Evolutionary conservation across 257 asterid species (phyloP), one percentile per base, ranked within the genome.

Genomic region (Solanum appendiculatum): DNA sequence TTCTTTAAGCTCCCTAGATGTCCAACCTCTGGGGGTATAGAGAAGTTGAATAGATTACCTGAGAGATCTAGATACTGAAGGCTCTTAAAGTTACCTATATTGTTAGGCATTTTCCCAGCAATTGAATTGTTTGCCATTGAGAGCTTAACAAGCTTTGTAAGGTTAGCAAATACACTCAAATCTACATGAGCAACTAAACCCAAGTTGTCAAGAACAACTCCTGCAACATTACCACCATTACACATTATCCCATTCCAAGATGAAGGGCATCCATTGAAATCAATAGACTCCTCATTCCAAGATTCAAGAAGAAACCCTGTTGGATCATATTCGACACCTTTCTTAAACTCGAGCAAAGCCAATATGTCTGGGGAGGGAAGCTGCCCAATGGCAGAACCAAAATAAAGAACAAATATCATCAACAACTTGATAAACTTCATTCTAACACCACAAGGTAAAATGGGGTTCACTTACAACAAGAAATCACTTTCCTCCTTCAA

Each of bases 221-320:
- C 99, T 6, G 98, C 99, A 33, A 97, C 99, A 92, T 93, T 95
- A n/a, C 94, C 98, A 69, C 97, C 98, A 87, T 91, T 94, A 68
- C 99, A 97, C 99, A 95, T 95, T 48, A 97, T 95, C 60, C 99
- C 99, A 84, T 97, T 97, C 99, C 99, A 97, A 46, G 99, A 94
- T 4, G 99, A 93, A 74, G 99, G 99, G 86, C 99, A 97, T 27
- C 99, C 99, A 78, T 97, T 94, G 92, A 97, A 97, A 89, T 97
- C 99, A 33, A 95, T 95, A 25, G 99, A 95, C 86, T 97, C 98
- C 68, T 97, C 99, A 36, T 93, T 97, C 99, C 99, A 97, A 10
- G 99, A 95, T 88, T 94, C 88, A 5, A 95, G 90, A 83, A 97
- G 98, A 82, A 88, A 97, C 48, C 99, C 99, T 0, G 94, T 94